Base-by-base conservation (phyloP, 768 basidiomycete species). In the Pleurotus ostreatus region DNA sequence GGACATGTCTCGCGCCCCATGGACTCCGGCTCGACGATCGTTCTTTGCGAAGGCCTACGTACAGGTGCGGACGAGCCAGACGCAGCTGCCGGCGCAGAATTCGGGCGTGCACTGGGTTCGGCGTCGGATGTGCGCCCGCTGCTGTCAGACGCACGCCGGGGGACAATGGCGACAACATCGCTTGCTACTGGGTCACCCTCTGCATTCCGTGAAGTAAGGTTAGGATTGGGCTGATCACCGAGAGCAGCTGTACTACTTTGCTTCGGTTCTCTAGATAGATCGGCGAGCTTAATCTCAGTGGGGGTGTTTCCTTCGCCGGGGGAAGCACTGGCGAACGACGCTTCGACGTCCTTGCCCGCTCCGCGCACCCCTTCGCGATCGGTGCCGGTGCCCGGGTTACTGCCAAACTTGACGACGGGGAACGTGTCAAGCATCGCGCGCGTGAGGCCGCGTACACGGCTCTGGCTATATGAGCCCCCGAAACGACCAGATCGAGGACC, bases 401-500 rank as follows among this genome's bases (percentile, higher is more conserved):
- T 63, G 22, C 84, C 83, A 63, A 94, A 98, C 68, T 94, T 93
- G 71, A 96, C 86, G 59, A 97, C 74, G 3, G 95, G 94, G 74
- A 98, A 98, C 2, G 94, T 97, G 62, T 98, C 95, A 55, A 98
- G 76, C 56, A 98, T 94, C 16, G 96, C 96, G 16, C 92, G 85
- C 1, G 92, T 89, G 49, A 98, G 78, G 5, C 94, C 94, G n/a
- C 82, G 75, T 0, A 92, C 88, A 3, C 92, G 83, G 49, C 84
- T 86, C 64, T 87, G 87, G 38, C 77, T 76, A 20, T 58, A 53
- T 23, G 64, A 61, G 8, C 72, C 74, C 18, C 72, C 74, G 22
- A 66, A 70, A 44, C 69, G 68, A 20, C 61, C 71, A 44, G 55
- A 65, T 54, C 93, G 79, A 9, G 91, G 90, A 3, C 94, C 94